Evolutionary conservation across 2,329 filamentous ascomycete species (phyloP).

Genomic region (Dendrostoma leiphaemia): DNA sequence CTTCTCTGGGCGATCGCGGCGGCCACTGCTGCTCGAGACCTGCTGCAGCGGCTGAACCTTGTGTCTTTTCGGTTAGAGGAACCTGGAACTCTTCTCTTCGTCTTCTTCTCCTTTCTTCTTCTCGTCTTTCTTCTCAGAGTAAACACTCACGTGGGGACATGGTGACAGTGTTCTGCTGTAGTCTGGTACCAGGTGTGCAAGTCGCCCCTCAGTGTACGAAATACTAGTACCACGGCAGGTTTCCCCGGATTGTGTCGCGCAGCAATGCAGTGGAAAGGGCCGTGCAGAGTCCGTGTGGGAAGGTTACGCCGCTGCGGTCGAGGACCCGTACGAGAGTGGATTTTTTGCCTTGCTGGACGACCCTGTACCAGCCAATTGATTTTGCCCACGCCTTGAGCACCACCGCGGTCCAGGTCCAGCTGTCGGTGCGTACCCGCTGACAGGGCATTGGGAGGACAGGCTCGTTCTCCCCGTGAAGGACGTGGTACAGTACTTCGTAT

Average conservation of each 20-base stretch:
- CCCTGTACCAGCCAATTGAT: conserved; percentile 29
- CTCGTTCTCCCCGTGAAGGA: too few species aligned
- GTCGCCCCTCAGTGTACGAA: not conserved
- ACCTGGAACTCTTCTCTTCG: not conserved
- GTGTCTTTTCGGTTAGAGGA: conserved; percentile 7
- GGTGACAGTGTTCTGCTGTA: not conserved
- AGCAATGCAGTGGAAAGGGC: not conserved
- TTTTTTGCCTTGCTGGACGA: not conserved
- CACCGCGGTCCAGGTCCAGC: not conserved
- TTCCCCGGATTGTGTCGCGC: conserved; percentile 7
- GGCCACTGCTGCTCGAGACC: conserved; percentile 60
- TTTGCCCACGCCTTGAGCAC: conserved; percentile 22
- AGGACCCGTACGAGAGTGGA: too few species aligned
- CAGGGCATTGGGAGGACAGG: conserved; percentile 9
- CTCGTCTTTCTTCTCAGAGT: not conserved
- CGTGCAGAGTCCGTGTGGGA: not conserved
- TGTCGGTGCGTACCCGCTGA: conserved; percentile 21
- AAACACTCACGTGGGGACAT: conserved; percentile 1
- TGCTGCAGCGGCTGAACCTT: conserved; percentile 22
- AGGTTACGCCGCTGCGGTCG: not conserved
- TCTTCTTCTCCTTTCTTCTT: not conserved
- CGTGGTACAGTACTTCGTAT: too few species aligned
- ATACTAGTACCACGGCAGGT: too few species aligned
- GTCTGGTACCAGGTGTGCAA: not conserved
- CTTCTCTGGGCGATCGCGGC: conserved; percentile 64